Conservation (phyloP, 2,329 filamentous ascomycete genomes). For the Arachnomyces sp. region DNA sequence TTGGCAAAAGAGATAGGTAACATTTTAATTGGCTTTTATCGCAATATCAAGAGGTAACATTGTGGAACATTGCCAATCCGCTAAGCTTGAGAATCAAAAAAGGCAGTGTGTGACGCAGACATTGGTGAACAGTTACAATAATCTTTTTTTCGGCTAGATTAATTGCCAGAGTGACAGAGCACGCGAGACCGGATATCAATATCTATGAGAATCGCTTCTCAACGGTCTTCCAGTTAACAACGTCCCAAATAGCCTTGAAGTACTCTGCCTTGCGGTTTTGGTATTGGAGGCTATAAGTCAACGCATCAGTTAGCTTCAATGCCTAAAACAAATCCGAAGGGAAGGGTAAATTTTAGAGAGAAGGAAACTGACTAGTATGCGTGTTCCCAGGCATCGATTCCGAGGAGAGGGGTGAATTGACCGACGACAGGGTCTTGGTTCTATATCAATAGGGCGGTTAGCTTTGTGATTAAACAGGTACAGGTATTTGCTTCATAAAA, state of each 20-base stretch:
- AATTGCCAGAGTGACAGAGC: too few species aligned
- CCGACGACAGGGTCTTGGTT: slow-evolving; percentile 88
- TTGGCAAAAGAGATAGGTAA: too few species aligned
- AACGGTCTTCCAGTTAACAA: slow-evolving; percentile 90
- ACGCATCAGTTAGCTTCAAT: slow-evolving; percentile 2
- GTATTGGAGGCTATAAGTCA: slow-evolving; percentile 62
- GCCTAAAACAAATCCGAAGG: neutral
- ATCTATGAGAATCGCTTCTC: slow-evolving; percentile 60
- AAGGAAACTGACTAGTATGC: slow-evolving; percentile 63
- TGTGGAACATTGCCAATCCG: too few species aligned
- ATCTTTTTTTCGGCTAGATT: too few species aligned
- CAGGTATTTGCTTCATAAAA: too few species aligned
- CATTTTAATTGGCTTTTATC: too few species aligned
- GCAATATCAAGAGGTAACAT: too few species aligned
- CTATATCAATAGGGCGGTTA: slow-evolving; percentile 17
- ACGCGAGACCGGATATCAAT: too few species aligned
- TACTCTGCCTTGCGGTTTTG: slow-evolving; percentile 96
- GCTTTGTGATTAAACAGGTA: neutral
- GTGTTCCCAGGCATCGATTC: slow-evolving; percentile 94
- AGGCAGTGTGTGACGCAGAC: too few species aligned
- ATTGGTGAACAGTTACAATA: too few species aligned
- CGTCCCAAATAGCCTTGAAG: slow-evolving; percentile 88
- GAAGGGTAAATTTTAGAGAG: neutral
- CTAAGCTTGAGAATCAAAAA: too few species aligned
- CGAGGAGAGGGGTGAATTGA: slow-evolving; percentile 71